Conservation (phyloP, 139 green algal genomes). For the Chlamydomonas sphaeroides region DNA sequence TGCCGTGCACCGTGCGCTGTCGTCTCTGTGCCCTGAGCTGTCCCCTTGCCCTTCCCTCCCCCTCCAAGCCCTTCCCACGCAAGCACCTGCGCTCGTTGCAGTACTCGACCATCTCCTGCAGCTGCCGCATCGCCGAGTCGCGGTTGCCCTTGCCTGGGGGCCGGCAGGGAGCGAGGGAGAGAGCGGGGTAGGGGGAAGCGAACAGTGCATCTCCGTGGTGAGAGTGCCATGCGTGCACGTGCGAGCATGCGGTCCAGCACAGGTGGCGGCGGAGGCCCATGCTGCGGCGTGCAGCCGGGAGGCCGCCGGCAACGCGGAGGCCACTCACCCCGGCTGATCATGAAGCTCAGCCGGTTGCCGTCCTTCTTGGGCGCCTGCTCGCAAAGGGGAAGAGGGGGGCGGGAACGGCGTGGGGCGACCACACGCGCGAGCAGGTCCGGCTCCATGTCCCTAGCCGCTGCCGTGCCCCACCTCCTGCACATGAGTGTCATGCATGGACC, state of each 20-base stretch:
- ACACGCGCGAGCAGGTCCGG: no score
- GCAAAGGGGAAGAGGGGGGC: no score
- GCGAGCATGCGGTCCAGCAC: neutral
- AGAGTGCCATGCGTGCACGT: no score
- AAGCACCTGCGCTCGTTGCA: constrained; percentile 26
- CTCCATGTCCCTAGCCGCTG: no score
- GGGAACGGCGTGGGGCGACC: no score
- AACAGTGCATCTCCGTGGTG: neutral
- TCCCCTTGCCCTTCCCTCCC: no score
- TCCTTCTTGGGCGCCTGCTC: constrained; percentile 29
- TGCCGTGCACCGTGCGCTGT: no score
- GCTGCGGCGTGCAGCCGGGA: neutral
- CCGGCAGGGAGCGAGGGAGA: neutral
- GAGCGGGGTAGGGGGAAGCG: neutral
- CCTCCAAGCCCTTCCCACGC: neutral
- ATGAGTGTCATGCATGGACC: constrained; percentile 14
- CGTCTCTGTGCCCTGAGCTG: neutral
- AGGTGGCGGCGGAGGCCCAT: neutral
- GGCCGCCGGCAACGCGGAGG: neutral
- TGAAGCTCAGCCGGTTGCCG: constrained; percentile 23
- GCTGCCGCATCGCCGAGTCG: constrained; percentile 16
- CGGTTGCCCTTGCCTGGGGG: constrained; percentile 11
- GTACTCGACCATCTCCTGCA: constrained; percentile 36
- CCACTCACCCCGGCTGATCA: constrained; percentile 5
- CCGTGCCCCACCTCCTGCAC: no score